Evolutionary conservation across 768 basidiomycete genomes (phyloP).

Genomic region (Mycena vitilis): DNA sequence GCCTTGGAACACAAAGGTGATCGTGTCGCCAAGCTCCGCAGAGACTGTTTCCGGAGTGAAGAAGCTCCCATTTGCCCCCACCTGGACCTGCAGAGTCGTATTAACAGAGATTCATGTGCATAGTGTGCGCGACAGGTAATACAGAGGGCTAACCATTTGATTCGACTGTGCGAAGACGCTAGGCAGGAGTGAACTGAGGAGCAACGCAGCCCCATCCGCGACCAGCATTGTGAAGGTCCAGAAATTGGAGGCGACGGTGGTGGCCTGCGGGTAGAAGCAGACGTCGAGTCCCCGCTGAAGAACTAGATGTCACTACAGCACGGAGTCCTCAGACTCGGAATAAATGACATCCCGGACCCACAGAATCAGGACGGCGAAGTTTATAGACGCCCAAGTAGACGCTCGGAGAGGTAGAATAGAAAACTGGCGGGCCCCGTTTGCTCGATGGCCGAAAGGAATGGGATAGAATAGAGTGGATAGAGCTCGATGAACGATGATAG

Average conservation of each 20-base stretch:
- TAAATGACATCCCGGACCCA: neutral
- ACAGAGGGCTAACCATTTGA: constrained; percentile 20
- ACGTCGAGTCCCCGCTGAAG: no score
- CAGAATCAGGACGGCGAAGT: neutral
- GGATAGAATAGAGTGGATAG: no score
- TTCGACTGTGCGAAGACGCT: constrained; percentile 15
- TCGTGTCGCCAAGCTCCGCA: constrained; percentile 47
- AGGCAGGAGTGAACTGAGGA: constrained; percentile 9
- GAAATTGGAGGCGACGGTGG: neutral
- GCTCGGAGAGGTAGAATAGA: neutral
- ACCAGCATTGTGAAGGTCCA: neutral
- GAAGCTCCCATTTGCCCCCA: constrained; percentile 54
- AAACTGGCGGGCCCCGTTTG: neutral
- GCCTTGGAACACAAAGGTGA: constrained; percentile 55
- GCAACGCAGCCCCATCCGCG: neutral
- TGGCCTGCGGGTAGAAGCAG: neutral
- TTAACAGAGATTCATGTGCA: neutral
- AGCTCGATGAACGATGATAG: no score
- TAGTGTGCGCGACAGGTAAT: no score
- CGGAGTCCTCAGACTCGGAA: neutral
- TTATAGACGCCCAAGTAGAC: neutral
- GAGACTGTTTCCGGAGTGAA: constrained; percentile 48
- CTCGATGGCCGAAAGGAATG: no score
- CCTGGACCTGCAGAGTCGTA: constrained; percentile 45
- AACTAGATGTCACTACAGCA: neutral